A percentile compares a stretch with the other conserved stretches of the same genome.
These are phyloP conservation scores for Alliaria petiolata DNA, from an alignment of 345 rosid species.

Conservation along the genomic window DNA sequence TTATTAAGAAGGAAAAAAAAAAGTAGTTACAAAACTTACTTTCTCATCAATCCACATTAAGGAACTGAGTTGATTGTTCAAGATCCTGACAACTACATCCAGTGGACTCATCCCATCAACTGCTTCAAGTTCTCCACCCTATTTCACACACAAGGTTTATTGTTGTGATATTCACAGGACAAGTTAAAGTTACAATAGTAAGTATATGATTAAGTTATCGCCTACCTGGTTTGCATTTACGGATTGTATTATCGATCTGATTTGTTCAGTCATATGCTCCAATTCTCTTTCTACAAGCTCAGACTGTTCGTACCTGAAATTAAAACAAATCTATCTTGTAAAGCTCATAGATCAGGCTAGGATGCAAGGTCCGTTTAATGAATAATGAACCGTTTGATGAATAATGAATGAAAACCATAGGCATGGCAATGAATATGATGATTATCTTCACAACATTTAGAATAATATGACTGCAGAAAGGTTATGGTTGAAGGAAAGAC, in stretches of 20 bases:
- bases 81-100: conserved; percentile 81
- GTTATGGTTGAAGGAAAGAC: too few species aligned
- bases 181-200: neutral
- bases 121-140: conserved; percentile 90
- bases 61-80: conserved; percentile 96
- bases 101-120: conserved; percentile 81
- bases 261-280: conserved; percentile 92
- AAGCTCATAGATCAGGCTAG: neutral
- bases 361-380: too few species aligned
- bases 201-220: neutral
- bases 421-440: neutral
- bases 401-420: neutral
- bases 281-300: conserved; percentile 87
- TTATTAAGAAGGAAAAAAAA: neutral
- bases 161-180: neutral
- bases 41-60: conserved; percentile 98
- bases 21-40: conserved; percentile 39
- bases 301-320: conserved; percentile 84
- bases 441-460: too few species aligned
- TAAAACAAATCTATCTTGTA: conserved; percentile 3
- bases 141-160: conserved; percentile 16
- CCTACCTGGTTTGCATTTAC: conserved; percentile 75
- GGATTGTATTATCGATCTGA: conserved; percentile 77
- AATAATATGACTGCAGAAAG: neutral
- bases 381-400: too few species aligned